Evolutionary conservation across 2,329 filamentous ascomycete genomes (phyloP).

Genomic region (Paracoccidioides lutzii): DNA sequence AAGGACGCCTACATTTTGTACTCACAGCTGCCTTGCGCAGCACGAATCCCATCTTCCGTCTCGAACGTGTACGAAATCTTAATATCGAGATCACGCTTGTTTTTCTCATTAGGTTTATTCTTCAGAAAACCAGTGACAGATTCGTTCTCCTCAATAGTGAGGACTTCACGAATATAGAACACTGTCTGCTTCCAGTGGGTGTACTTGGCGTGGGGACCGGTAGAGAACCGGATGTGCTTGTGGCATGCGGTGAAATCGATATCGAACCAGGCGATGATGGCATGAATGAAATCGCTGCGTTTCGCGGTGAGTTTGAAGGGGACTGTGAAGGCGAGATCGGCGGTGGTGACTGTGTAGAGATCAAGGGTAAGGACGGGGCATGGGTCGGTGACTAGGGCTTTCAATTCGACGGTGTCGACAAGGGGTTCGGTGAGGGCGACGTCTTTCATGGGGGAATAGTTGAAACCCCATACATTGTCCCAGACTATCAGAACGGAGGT

Average conservation of each 20-base stretch:
- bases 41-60: conserved; percentile 58
- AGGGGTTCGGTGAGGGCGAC: conserved; percentile 91
- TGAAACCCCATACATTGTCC: conserved; percentile 98
- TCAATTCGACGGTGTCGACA: conserved; percentile 94
- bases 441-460: conserved; percentile 87
- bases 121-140: conserved; percentile 58
- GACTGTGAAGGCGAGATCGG: conserved; percentile 70
- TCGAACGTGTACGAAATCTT: conserved; percentile 69
- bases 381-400: conserved; percentile 91
- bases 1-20: conserved; percentile 52
- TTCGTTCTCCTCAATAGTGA: conserved; percentile 84
- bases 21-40: conserved; percentile 54
- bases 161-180: conserved; percentile 87
- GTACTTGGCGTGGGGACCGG: conserved; percentile 95
- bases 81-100: conserved; percentile 90
- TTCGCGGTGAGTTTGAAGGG: conserved; percentile 65
- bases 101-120: conserved; percentile 85
- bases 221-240: conserved; percentile 94
- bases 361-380: conserved; percentile 75
- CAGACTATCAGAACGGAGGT: conserved; percentile 54
- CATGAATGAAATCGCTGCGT: conserved; percentile 90
- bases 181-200: conserved; percentile 99
- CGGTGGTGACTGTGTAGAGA: conserved; percentile 74
- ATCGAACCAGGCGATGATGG: conserved; percentile 96
- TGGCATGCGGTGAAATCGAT: conserved; percentile 98